These are phyloP conservation scores for Niebla homalea DNA, from an alignment of 495 filamentous ascomycete genomes.

Conservation along the genomic window DNA sequence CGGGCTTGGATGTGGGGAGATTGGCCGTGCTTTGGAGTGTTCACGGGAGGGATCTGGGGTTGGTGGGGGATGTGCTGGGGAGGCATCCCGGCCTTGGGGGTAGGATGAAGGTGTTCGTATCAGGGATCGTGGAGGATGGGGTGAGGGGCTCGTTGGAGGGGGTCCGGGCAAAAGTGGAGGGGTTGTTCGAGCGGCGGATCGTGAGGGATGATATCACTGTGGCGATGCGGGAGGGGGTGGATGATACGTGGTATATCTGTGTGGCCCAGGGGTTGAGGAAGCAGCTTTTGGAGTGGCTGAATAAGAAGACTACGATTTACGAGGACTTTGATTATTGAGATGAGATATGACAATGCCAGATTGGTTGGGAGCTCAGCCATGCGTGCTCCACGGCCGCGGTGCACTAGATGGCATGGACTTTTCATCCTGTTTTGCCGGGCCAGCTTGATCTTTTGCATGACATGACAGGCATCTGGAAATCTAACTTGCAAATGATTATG, in stretches of 20 bases:
- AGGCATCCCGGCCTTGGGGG: conserved; percentile 35
- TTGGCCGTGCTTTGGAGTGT: conserved; percentile 56
- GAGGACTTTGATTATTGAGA: conserved; percentile 67
- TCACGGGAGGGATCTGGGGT: conserved; percentile 41
- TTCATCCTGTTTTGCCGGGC: no score
- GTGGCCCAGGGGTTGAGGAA: conserved; percentile 43
- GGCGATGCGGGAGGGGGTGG: conserved; percentile 15
- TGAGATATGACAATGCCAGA: no score
- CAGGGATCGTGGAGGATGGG: conserved; percentile 26
- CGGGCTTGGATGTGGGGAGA: conserved; percentile 27
- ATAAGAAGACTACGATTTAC: conserved; percentile 45
- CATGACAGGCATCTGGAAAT: no score
- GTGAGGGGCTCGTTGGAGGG: conserved; percentile 7
- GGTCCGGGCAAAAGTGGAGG: conserved; percentile 26
- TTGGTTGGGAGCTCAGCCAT: no score
- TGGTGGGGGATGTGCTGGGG: conserved; percentile 47
- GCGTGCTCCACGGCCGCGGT: no score
- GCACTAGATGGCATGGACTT: no score
- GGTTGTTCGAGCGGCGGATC: conserved; percentile 38
- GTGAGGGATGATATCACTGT: conserved; percentile 36
- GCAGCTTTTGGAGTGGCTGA: conserved; percentile 46
- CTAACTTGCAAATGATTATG: no score
- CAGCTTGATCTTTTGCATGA: no score
- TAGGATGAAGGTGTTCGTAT: conserved; percentile 47
- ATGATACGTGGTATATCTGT: conserved; percentile 55